phyloP scores from a whole-genome alignment of 352 stramenopile species.

The Phytophthora boehmeriae region DNA sequence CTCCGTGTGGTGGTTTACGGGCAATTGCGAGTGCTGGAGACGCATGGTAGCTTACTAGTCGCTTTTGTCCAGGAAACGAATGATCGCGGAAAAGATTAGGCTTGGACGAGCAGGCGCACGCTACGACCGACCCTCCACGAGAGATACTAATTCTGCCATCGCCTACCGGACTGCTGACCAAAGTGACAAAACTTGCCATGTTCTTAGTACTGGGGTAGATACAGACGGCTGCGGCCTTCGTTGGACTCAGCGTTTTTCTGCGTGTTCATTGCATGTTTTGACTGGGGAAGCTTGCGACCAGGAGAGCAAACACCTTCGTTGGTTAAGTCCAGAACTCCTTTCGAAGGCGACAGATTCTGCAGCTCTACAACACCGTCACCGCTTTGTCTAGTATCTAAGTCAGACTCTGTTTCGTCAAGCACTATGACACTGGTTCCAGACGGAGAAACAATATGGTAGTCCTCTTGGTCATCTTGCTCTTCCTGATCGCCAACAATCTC shows the following conservation, averaged over 20 bases:
- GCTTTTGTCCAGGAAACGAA: constrained; percentile 22
- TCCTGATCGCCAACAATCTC: constrained; percentile 29
- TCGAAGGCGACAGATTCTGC: neutral
- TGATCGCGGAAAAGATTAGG: neutral
- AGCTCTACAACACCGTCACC: neutral
- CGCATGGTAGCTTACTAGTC: constrained; percentile 47
- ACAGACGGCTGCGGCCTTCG: constrained; percentile 5
- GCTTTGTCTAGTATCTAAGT: constrained; percentile 10
- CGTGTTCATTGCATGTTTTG: neutral
- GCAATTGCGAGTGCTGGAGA: constrained; percentile 78
- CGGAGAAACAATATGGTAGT: constrained; percentile 2
- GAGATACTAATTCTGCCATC: constrained; percentile 25
- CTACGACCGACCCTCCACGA: neutral
- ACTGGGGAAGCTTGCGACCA: neutral
- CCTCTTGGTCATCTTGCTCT: neutral
- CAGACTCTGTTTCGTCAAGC: constrained; percentile 18
- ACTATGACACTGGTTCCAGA: constrained; percentile 10
- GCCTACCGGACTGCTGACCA: constrained; percentile 5
- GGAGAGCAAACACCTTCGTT: neutral
- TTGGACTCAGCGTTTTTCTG: neutral
- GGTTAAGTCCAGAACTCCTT: neutral
- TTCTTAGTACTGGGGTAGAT: constrained; percentile 17
- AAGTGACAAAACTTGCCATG: constrained; percentile 1
- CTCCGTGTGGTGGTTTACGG: constrained; percentile 78
- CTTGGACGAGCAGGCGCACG: neutral